A percentile compares a stretch with the other conserved stretches of the same genome.
phyloP scores from a whole-genome alignment of 2,329 filamentous ascomycete genomes.

The Aschersonia sp. region DNA sequence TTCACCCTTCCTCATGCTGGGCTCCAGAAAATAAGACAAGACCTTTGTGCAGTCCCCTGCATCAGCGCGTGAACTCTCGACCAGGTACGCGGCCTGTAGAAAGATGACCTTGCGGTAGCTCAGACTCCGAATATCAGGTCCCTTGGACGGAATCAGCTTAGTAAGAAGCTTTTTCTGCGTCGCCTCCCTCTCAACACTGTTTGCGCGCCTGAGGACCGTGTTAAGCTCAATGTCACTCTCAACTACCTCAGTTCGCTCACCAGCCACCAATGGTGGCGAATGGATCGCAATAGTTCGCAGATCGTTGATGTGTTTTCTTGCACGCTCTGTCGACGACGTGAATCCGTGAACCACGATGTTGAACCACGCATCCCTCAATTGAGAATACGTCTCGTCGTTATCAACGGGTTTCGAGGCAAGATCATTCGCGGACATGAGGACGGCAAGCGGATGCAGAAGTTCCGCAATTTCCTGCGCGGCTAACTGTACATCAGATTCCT shows the following conservation, averaged over 20 bases:
- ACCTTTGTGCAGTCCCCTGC: slow-evolving; percentile 83
- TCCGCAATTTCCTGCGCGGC: slow-evolving; percentile 79
- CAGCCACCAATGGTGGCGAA: slow-evolving; percentile 74
- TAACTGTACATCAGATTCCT: slow-evolving; percentile 65
- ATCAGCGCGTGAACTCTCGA: slow-evolving; percentile 77
- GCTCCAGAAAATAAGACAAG: slow-evolving; percentile 87
- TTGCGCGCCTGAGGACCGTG: slow-evolving; percentile 76
- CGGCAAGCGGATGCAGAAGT: slow-evolving; percentile 72
- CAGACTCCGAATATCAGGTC: slow-evolving; percentile 64
- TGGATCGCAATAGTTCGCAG: slow-evolving; percentile 74
- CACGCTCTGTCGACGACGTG: slow-evolving; percentile 56
- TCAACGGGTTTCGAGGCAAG: slow-evolving; percentile 31
- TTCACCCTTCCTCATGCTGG: slow-evolving; percentile 55
- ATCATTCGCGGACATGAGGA: slow-evolving; percentile 59
- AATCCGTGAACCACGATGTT: slow-evolving; percentile 95
- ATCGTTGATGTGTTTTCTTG: slow-evolving; percentile 59
- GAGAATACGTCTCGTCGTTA: slow-evolving; percentile 55
- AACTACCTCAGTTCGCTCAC: slow-evolving; percentile 75
- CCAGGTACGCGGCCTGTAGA: slow-evolving; percentile 74
- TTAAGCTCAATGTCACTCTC: slow-evolving; percentile 97
- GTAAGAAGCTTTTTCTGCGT: slow-evolving; percentile 69
- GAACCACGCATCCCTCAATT: slow-evolving; percentile 91
- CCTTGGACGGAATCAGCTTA: slow-evolving; percentile 59
- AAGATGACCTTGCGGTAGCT: slow-evolving; percentile 89
- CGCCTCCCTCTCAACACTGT: slow-evolving; percentile 61